Conservation (phyloP, 2,329 filamentous ascomycete genomes). For the Aspergillus pseudoviridinutans region DNA sequence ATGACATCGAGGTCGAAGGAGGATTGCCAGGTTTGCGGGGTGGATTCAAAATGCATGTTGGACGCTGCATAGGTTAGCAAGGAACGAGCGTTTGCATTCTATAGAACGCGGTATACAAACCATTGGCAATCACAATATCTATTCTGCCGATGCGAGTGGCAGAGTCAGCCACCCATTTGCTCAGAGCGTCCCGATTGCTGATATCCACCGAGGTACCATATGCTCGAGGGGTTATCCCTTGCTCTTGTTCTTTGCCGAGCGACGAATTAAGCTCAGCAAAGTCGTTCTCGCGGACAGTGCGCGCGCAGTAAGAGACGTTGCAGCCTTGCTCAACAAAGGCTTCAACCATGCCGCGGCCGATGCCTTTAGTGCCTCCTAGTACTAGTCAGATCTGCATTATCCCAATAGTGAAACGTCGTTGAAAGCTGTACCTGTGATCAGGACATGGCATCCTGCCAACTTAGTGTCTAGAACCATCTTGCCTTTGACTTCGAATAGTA, state of each 20-base stretch:
- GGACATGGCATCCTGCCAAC: constrained; percentile 8
- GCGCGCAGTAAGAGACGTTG: constrained; percentile 20
- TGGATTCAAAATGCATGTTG: constrained; percentile 13
- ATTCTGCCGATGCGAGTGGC: background rate
- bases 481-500: no score
- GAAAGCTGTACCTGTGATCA: constrained; percentile 9
- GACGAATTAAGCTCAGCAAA: constrained; percentile 9
- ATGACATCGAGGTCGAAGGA: constrained; percentile 17
- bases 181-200: constrained; percentile 6
- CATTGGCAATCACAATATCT: background rate
- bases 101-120: constrained; percentile 4
- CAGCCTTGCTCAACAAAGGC: constrained; percentile 20
- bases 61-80: constrained; percentile 7
- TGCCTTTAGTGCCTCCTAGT: constrained; percentile 17
- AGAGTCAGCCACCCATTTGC: constrained; percentile 10
- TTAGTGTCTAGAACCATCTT: background rate
- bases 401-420: background rate
- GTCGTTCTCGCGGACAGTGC: constrained; percentile 13
- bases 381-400: background rate
- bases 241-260: background rate
- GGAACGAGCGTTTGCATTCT: constrained; percentile 12
- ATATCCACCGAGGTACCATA: constrained; percentile 16
- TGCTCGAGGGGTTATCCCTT: constrained; percentile 6
- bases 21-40: constrained; percentile 12
- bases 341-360: constrained; percentile 22